phyloP scores from a whole-genome alignment of 2,329 filamentous ascomycete species.

The Alternaria brassicae region DNA sequence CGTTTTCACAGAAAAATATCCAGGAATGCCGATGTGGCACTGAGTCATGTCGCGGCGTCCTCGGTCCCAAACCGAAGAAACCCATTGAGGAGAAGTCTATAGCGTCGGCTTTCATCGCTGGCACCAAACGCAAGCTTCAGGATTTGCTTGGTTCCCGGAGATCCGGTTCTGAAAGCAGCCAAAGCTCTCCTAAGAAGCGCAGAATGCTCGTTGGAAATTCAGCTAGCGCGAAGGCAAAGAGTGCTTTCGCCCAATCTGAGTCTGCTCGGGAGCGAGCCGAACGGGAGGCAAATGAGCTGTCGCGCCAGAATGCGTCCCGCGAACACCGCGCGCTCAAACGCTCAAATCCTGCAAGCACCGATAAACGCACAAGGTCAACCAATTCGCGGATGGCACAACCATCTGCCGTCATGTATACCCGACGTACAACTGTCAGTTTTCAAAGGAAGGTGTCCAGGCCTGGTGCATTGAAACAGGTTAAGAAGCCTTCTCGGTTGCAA shows the following conservation, averaged over 20 bases:
- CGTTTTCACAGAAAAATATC: constrained; percentile 65
- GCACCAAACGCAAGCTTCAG: constrained; percentile 47
- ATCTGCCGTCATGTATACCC: constrained; percentile 25
- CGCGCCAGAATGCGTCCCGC: constrained; percentile 42
- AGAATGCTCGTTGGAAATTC: constrained; percentile 28
- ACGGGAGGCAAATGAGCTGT: constrained; percentile 35
- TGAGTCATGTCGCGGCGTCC: constrained; percentile 65
- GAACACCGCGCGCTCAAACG: constrained; percentile 43
- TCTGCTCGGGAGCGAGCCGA: constrained; percentile 37
- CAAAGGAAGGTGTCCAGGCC: constrained; percentile 31
- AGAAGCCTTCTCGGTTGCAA: constrained; percentile 22
- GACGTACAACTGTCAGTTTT: constrained; percentile 34
- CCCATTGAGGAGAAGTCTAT: constrained; percentile 46
- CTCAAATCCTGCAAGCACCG: constrained; percentile 19
- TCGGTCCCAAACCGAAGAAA: constrained; percentile 64
- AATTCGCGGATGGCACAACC: constrained; percentile 16
- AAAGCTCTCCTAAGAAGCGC: constrained; percentile 44
- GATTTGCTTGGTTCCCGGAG: constrained; percentile 35
- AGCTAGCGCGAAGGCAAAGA: constrained; percentile 34
- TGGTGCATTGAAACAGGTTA: constrained; percentile 34
- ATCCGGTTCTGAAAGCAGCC: constrained; percentile 29
- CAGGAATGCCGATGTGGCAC: constrained; percentile 70
- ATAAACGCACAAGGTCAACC: constrained; percentile 21
- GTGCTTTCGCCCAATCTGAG: constrained; percentile 26
- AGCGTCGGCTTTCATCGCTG: constrained; percentile 37